Base-by-base conservation (phyloP, 2,329 filamentous ascomycete genomes). In the Ceratocystis albifundus region DNA sequence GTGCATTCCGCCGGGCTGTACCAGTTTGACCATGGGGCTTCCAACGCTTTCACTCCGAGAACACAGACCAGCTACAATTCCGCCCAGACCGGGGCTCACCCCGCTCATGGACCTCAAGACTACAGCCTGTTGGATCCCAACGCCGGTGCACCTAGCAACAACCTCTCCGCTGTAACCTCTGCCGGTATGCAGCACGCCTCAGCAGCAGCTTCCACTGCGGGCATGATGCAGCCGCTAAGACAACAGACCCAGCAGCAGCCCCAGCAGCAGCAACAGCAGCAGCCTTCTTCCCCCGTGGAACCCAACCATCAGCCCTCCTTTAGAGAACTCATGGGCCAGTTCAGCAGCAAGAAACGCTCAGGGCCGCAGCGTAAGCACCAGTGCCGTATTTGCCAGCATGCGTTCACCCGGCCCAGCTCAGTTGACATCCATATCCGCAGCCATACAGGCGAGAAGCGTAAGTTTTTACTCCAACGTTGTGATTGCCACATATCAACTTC, bases 301-400 rank as follows among this genome's bases (percentile, higher is more conserved):
- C 65, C 65, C 17, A 67, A 67, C 48, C 65, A 67, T 53, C 65
- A 67, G 25, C 30, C 30, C 20, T 55, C 61, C 17, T 46, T 67
- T 1, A 44, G 66, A 7, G 45, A 67, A 0, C 96, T 99, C 91
- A 99, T 99, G 94, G 86, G 90, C 64, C 92, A 96, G 72, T 97
- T 97, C 79, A 96, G 90, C 77, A 96, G 93, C 69, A 96, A 96
- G 78, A 87, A 96, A 64, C 92, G 91, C 0, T 92, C 90, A 20
- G 96, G 90, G 77, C 94, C 93, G 8, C 91, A 96, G 75, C 97
- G 97, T 85, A 97, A 97, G 82, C 94, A 97, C 80, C 96, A 96
- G 80, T 97, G 93, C 84, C 96, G 96, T 79, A 89, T 97, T 68
- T 97, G 93, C 80, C 93, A 96, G 77, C 96, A 97, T 82, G 86